Evolutionary conservation across 208 protist genomes (phyloP).

Genomic region (Leishmania mexicana): DNA sequence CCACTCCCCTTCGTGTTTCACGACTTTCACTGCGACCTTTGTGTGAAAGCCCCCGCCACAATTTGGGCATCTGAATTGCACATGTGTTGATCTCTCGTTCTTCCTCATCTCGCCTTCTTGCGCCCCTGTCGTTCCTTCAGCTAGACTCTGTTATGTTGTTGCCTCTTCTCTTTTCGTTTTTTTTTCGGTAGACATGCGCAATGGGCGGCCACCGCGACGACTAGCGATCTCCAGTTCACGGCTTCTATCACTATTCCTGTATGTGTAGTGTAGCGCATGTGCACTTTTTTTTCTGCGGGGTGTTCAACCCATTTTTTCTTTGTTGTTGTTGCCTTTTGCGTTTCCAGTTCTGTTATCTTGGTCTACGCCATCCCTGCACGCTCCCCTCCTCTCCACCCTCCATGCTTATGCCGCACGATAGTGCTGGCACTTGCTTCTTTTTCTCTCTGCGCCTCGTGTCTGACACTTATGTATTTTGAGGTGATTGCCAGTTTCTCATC

Average conservation of each 20-base stretch:
- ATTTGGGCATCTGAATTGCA: background rate
- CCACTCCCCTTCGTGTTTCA: background rate
- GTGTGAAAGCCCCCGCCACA: background rate
- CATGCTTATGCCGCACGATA: background rate
- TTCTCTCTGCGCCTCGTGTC: background rate
- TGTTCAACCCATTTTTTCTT: background rate
- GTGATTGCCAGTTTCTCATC: background rate
- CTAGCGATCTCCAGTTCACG: background rate
- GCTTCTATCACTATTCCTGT: background rate
- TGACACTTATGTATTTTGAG: background rate
- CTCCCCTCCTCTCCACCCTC: background rate
- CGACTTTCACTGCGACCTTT: background rate
- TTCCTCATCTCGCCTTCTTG: background rate
- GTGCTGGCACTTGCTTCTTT: background rate
- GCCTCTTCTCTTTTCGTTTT: background rate
- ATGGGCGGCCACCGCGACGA: background rate
- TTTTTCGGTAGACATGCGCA: background rate
- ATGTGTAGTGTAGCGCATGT: background rate
- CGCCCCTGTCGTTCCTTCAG: background rate
- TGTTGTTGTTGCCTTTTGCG: background rate
- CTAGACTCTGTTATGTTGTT: background rate
- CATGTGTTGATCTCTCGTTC: background rate
- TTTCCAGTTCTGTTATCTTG: background rate
- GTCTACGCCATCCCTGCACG: background rate
- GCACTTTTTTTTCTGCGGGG: background rate